Evolutionary conservation across 352 stramenopile genomes (phyloP).

Genomic region (Aphanomyces astaci): DNA sequence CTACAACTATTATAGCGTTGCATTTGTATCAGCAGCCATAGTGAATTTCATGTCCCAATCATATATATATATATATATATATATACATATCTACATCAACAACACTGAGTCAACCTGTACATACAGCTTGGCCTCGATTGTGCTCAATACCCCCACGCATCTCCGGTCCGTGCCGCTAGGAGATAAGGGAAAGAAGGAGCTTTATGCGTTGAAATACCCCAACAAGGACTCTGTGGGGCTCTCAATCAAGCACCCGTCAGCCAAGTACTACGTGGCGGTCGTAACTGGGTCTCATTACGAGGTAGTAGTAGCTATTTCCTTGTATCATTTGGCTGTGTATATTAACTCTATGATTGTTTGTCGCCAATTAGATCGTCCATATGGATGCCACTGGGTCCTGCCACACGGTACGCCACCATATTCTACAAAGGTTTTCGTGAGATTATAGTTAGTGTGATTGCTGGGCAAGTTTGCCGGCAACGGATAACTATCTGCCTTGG

Average conservation of each 20-base stretch:
- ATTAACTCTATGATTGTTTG: background rate
- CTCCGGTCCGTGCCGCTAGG: background rate
- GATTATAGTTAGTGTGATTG: too few species aligned
- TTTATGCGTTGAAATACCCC: constrained; percentile 9
- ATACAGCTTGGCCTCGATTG: background rate
- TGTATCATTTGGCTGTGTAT: too few species aligned
- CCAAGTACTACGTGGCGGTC: constrained; percentile 1
- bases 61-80: too few species aligned
- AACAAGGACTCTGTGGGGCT: constrained; percentile 3
- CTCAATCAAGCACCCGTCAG: background rate
- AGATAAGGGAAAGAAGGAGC: constrained; percentile 11
- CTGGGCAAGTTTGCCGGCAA: too few species aligned
- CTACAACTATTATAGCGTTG: too few species aligned
- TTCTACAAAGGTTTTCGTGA: too few species aligned
- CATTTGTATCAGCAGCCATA: too few species aligned
- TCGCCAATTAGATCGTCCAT: background rate
- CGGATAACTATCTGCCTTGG: too few species aligned
- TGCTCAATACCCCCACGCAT: constrained; percentile 11
- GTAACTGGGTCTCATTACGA: background rate
- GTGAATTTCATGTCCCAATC: too few species aligned
- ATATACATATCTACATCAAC: too few species aligned
- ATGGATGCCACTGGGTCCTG: background rate
- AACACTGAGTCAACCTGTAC: background rate
- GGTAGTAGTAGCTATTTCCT: too few species aligned
- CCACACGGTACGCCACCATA: background rate